Base-by-base conservation (phyloP, 202 grass and related monocot species). In the Bolboschoenoplectus hybrid region DNA sequence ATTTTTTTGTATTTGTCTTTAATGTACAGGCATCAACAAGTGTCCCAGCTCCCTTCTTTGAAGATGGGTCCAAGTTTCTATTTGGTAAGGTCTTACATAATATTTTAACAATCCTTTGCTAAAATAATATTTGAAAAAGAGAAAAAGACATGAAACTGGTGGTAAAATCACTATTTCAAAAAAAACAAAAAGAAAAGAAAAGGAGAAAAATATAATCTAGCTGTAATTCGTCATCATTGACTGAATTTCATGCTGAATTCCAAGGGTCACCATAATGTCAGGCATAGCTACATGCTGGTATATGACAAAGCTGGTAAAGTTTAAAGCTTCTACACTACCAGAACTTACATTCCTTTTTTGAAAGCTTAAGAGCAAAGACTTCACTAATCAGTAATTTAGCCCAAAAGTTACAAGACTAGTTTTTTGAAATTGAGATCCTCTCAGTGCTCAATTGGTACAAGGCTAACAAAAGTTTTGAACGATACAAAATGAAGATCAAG, bases 21-120 rank as follows among this genome's bases (percentile, higher is more conserved):
- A 9, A 35, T 62, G 51, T 38, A 44, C 52, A 98, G 96, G 91
- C 91, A 53, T 89, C 75, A 2, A 85, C 79, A 36, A 90, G 88
- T 85, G 91, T 83, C 60, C 91, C 90, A 74, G 88, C 93, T 77
- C 90, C 90, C 63, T 90, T 91, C 63, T 91, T 94, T 46, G 91
- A 90, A 87, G 74, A 98, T 46, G 89, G 89, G 19, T 74, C 52
- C 73, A 90, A 7, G n/a, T 94, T 98, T 83, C 86, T 96, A 63
- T 85, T 89, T 73, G 96, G 96, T 98, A 89, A 91, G 14, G 19
- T 32, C 82, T 89, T 79, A 1, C 19, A 53, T 41, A 40, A 41
- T 19, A 9, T 58, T 58, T 58, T 38, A 56, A 55, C 4, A 8
- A 39, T 53, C 45, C 51, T 74, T 16, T 36, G 2, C 50, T 56